Percentiles rank a stretch among this genome's conserved stretches.
Conservation (phyloP, 116 monocot species). For the Trichopus zeylanicus region DNA sequence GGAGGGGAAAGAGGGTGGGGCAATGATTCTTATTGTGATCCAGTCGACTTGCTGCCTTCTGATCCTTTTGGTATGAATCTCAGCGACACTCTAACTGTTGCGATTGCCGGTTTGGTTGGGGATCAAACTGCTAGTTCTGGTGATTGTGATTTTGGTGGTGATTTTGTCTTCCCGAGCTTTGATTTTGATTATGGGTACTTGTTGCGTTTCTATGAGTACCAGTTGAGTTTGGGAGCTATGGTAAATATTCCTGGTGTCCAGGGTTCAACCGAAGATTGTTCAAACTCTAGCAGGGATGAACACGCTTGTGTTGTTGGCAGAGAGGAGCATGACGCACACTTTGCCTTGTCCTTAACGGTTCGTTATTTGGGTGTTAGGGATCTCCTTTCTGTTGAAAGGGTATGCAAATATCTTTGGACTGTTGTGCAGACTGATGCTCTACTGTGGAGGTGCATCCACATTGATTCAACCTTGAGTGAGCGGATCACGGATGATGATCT, state of each 20-base stretch:
- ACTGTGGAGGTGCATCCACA: constrained; percentile 19
- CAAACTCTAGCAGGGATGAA: not conserved
- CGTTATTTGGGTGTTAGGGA: constrained; percentile 23
- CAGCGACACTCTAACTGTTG: constrained; percentile 17
- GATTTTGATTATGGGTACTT: not conserved
- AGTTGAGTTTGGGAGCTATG: not conserved
- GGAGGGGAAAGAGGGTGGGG: not conserved
- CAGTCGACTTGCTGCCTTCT: constrained; percentile 23
- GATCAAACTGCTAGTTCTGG: constrained; percentile 4
- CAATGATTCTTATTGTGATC: constrained; percentile 11
- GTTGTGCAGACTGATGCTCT: constrained; percentile 16
- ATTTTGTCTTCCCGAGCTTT: not conserved
- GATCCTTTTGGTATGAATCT: constrained; percentile 41
- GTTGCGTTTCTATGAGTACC: not conserved
- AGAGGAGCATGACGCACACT: constrained; percentile 8
- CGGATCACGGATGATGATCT: constrained; percentile 5
- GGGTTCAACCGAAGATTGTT: not conserved
- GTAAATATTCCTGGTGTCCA: too few relatives aligned
- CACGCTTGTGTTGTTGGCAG: not conserved
- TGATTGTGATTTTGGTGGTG: constrained; percentile 1
- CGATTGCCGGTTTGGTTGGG: constrained; percentile 27
- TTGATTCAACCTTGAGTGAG: not conserved
- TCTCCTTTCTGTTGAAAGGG: constrained; percentile 23
- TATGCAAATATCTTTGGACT: constrained; percentile 17
- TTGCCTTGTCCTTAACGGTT: constrained; percentile 12